Evolutionary conservation across 164 flowering plant genomes (phyloP).

Genomic region (Nelumbo lutea): DNA sequence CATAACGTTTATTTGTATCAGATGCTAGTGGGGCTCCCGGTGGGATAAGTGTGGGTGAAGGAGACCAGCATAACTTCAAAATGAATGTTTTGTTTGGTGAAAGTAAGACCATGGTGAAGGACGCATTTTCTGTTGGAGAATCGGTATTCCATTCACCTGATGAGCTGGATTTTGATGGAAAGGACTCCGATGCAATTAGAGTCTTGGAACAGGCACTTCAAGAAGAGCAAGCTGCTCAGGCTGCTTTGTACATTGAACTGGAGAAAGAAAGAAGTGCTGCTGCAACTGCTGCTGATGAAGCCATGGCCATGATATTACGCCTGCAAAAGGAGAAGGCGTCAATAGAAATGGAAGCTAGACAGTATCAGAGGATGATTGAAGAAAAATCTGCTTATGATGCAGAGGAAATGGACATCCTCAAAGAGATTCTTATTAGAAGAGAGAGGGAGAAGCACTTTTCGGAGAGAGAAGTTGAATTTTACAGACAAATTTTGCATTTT

Average conservation of each 20-base stretch:
- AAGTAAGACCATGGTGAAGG: constrained; percentile 19
- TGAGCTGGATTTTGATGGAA: constrained; percentile 16
- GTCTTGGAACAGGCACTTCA: constrained; percentile 59
- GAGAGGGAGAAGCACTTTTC: constrained; percentile 77
- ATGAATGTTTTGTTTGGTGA: constrained; percentile 23
- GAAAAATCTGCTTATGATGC: constrained; percentile 80
- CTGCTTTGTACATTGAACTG: constrained; percentile 58
- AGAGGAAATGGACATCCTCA: constrained; percentile 86
- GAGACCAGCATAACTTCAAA: constrained; percentile 12
- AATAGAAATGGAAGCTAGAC: constrained; percentile 81
- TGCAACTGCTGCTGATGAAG: constrained; percentile 89
- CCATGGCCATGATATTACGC: constrained; percentile 93
- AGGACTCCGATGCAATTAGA: constrained; percentile 28
- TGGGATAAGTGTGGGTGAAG: constrained; percentile 17
- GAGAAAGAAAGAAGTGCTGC: constrained; percentile 94
- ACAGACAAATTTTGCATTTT: constrained; percentile 34
- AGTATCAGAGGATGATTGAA: constrained; percentile 76
- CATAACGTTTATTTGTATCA: constrained; percentile 9
- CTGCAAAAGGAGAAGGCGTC: constrained; percentile 89
- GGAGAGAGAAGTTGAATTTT: constrained; percentile 85
- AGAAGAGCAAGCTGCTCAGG: constrained; percentile 58
- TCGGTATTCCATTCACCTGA: constrained; percentile 3
- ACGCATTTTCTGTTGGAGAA: constrained; percentile 22
- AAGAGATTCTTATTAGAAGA: constrained; percentile 73
- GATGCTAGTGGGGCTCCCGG: constrained; percentile 28